Percentiles rank a stretch among this genome's conserved stretches.
Evolutionary conservation across 768 basidiomycete species (phyloP).

Genomic region (Lentinula boryana): DNA sequence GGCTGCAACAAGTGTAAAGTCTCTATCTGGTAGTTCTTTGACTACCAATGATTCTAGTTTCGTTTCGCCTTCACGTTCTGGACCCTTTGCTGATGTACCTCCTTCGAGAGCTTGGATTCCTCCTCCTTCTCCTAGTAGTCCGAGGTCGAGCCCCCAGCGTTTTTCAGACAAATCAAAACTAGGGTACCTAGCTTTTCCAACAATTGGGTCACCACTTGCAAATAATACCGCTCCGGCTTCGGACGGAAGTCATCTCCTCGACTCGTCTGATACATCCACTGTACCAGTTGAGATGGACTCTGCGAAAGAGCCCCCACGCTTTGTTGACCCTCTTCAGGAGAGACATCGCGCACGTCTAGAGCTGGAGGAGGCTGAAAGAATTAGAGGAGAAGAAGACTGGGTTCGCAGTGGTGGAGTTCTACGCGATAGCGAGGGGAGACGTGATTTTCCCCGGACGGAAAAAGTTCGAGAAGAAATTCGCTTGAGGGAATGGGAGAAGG

Average conservation of each 20-base stretch:
- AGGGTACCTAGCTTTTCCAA: slow-evolving; percentile 2
- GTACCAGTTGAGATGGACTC: neutral
- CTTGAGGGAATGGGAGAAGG: slow-evolving; percentile 35
- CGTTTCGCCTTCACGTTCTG: neutral
- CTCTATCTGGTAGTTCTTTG: neutral
- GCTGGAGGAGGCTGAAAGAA: neutral
- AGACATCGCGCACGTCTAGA: neutral
- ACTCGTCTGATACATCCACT: neutral
- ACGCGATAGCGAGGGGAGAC: slow-evolving; percentile 40
- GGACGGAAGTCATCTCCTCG: neutral
- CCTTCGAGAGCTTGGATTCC: neutral
- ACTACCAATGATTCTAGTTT: neutral
- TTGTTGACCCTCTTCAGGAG: neutral
- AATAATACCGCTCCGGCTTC: neutral
- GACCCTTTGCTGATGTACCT: neutral
- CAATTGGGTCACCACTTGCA: neutral
- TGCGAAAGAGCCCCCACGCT: neutral
- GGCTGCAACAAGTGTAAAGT: neutral
- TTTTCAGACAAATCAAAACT: neutral
- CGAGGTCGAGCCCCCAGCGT: neutral
- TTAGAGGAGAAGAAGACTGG: slow-evolving; percentile 48
- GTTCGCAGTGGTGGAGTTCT: slow-evolving; percentile 53
- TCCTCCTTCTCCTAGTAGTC: neutral
- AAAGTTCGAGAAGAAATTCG: slow-evolving; percentile 41
- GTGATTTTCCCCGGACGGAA: slow-evolving; percentile 46